Base-by-base conservation (phyloP, 768 basidiomycete genomes). In the Amylocystis lapponica region DNA sequence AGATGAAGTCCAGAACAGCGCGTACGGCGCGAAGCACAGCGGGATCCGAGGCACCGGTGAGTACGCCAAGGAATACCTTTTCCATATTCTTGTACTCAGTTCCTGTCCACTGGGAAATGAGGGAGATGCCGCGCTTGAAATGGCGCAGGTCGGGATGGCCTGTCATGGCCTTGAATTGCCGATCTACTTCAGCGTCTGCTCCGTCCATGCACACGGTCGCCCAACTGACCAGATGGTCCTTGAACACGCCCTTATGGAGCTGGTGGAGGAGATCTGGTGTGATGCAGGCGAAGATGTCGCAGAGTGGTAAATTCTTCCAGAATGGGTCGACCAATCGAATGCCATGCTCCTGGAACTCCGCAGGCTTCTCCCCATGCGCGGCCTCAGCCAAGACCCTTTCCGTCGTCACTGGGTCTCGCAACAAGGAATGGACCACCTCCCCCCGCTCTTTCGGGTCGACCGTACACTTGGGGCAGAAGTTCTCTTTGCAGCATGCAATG, bases 231-330 rank as follows among this genome's bases (percentile, higher is more conserved):
- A 69, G 39, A 37, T 74, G 71, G 38, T 72, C 65, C 38, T 70
- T 70, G 60, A 74, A 69, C 2, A 72, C 43, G 0, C 74, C 74
- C 47, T 76, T 69, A 53, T 74, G 64, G 0, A 76, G 55, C 49
- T 74, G 71, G 46, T 78, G 74, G 13, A 75, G 65, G 20, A 72
- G 32, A 57, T 72, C 57, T 13, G 66, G 63, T 1, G 65, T 68
- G 23, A 76, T 46, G n/a, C 46, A 59, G 0, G 25, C 1, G 49
- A 66, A 71, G 25, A 76, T 74, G 50, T 76, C 46, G 30, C 53
- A 39, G 45, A 60, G 63, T 0, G 69, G 71, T 11, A 74, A 48
- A 31, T 68, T 49, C 1, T 33, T 35, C 72, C 72, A 74, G 52
- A 74, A 75, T 7, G 70, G 72, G 17, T 53, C 44, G 22, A 44